Base-by-base conservation (phyloP, 495 filamentous ascomycete species). In the Podospora pseudoanserina region DNA sequence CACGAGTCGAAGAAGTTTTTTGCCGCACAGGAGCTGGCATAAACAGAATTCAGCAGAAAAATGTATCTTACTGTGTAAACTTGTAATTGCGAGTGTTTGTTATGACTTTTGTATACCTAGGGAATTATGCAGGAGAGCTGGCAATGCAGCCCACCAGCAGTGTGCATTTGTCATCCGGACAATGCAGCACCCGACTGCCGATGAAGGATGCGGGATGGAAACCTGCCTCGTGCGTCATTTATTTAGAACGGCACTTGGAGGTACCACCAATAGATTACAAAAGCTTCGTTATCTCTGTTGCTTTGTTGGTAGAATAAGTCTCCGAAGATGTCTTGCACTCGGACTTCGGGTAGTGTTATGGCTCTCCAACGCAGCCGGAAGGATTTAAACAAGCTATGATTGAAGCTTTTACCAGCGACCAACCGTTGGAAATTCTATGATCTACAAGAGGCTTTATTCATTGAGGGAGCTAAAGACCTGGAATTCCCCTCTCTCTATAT, bases 1-100 rank as follows among this genome's bases (percentile, higher is more conserved):
- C 73, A 88, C 73, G 93, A 91, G 79, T 91, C 92, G 66, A 99
- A 98, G 82, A 91, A 91, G 79, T 96, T 97, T 81, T 96, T 97
- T 77, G 88, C 86, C n/a, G 84, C 85, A 3, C 80, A 84, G 71
- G 71, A 79, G 63, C 16, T 72, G 16, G 27, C 27, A 5, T 28
- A 32, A 32, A 32, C 5, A n/a, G 9, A 49, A 11, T 11, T 5
- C 7, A 18, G 39, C 39, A 11, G 39, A 49, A 49, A 49, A 5
- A 16, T 49, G 39, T 49, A 49, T 49, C 7, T 11, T 49, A 49
- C 15, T 49, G 39, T 49, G 18, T 16, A 49, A 16, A 13, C 0
- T 49, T 49, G 15, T 49, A 49, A 49, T 11, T 49, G 39, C 39
- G 39, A 49, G 6, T 5, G 6, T 49, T 49, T 49, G 6, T 13